Conservation (phyloP, 495 filamentous ascomycete species). For the Xylaria cubensis region DNA sequence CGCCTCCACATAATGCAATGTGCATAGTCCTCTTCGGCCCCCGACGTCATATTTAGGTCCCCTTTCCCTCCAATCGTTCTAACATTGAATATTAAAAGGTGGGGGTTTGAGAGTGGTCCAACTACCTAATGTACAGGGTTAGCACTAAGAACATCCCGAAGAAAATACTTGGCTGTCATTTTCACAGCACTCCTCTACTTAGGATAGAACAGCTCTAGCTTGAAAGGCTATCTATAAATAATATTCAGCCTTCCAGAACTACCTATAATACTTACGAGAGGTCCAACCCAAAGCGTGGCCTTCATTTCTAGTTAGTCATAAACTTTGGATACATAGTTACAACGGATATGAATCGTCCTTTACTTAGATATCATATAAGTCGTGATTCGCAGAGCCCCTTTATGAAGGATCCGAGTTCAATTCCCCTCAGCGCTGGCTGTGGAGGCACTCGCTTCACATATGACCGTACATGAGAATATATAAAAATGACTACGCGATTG, state of each 20-base stretch:
- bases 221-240: too few relatives aligned
- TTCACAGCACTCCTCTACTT: background rate
- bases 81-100: background rate
- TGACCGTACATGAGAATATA: too few relatives aligned
- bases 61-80: background rate
- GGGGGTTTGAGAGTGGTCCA: background rate
- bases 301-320: background rate
- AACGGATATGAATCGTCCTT: background rate
- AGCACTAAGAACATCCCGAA: background rate
- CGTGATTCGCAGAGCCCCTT: too few relatives aligned
- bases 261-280: background rate
- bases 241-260: too few relatives aligned
- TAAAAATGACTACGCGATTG: too few relatives aligned
- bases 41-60: background rate
- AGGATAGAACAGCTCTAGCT: too few relatives aligned
- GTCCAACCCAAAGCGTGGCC: background rate
- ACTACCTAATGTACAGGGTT: background rate
- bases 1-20: conserved; percentile 3
- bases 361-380: background rate
- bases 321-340: too few relatives aligned
- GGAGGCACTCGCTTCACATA: too few relatives aligned
- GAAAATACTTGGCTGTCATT: background rate
- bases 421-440: too few relatives aligned
- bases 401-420: too few relatives aligned
- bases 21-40: background rate